Conservation (phyloP, 768 basidiomycete species). For the Agaricus sinodeliciosus region DNA sequence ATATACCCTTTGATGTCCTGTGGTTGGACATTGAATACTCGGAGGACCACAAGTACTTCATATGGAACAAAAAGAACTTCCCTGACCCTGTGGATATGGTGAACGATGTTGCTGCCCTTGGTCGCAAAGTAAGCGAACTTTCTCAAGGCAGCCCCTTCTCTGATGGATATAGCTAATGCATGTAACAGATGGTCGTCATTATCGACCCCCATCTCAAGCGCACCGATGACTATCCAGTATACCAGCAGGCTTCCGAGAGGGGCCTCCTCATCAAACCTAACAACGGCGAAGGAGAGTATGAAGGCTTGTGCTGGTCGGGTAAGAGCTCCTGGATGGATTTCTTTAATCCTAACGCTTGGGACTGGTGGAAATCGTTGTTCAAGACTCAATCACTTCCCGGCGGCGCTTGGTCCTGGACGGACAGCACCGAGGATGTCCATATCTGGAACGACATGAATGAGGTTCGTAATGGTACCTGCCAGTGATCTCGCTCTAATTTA, state of each 20-base stretch:
- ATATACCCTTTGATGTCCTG: slow-evolving; percentile 93
- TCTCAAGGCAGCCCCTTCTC: not conserved
- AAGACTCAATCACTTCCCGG: slow-evolving; percentile 45
- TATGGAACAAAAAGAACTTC: slow-evolving; percentile 91
- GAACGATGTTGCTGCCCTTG: slow-evolving; percentile 77
- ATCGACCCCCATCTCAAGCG: slow-evolving; percentile 96
- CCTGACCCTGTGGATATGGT: slow-evolving; percentile 94
- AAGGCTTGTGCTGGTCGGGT: slow-evolving; percentile 99
- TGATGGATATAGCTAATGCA: not conserved
- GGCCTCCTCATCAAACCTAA: slow-evolving; percentile 77
- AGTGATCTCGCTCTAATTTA: not conserved
- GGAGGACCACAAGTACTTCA: slow-evolving; percentile 92
- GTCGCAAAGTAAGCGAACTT: slow-evolving; percentile 60
- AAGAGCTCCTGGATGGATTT: slow-evolving; percentile 96
- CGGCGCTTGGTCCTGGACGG: slow-evolving; percentile 66
- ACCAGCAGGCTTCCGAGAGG: slow-evolving; percentile 77
- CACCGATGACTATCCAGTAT: slow-evolving; percentile 70
- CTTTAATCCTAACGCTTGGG: slow-evolving; percentile 87
- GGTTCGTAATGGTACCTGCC: slow-evolving; percentile 30
- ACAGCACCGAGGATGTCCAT: slow-evolving; percentile 77
- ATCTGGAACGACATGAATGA: slow-evolving; percentile 99
- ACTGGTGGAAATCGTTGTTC: slow-evolving; percentile 88
- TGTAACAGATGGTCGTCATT: slow-evolving; percentile 91
- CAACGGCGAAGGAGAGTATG: slow-evolving; percentile 78
- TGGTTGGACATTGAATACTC: slow-evolving; percentile 98